Evolutionary conservation across 140 eudicot species (phyloP).

Genomic region (Bidens hawaiensis): DNA sequence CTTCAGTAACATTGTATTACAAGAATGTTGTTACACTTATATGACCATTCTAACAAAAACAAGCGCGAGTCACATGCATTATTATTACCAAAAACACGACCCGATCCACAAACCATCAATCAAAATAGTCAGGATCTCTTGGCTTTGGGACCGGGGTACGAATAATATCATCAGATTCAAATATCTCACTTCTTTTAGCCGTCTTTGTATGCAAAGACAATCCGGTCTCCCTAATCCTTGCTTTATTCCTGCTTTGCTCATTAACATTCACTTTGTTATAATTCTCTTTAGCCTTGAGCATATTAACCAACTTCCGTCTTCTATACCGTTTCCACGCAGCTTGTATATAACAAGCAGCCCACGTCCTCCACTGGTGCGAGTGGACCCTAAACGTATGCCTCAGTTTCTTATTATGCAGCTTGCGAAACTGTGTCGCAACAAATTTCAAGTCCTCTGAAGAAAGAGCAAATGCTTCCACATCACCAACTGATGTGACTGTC

Average conservation of each 20-base stretch:
- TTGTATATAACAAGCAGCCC: conserved; percentile 83
- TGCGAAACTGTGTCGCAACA: conserved; percentile 57
- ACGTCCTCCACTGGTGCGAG: conserved; percentile 84
- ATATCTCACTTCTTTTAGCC: conserved; percentile 15
- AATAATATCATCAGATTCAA: conserved; percentile 29
- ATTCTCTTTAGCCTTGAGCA: conserved; percentile 41
- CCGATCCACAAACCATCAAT: conserved; percentile 20
- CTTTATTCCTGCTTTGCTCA: conserved; percentile 19
- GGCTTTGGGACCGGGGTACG: conserved; percentile 52
- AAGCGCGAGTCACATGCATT: background rate
- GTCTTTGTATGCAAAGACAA: conserved; percentile 22
- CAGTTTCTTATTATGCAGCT: conserved; percentile 62
- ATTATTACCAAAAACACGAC: background rate
- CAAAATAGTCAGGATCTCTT: conserved; percentile 56
- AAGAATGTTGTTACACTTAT: conserved; percentile 7
- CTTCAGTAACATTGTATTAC: background rate
- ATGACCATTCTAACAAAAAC: background rate
- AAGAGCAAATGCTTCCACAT: conserved; percentile 83
- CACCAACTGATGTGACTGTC: conserved; percentile 50
- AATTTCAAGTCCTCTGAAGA: conserved; percentile 55
- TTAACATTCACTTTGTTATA: conserved; percentile 13
- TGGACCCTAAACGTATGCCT: conserved; percentile 66
- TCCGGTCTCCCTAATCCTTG: conserved; percentile 27
- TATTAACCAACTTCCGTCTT: conserved; percentile 38
- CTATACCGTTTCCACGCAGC: conserved; percentile 63